Evolutionary conservation across 2,329 filamentous ascomycete species (phyloP).

Genomic region (Aspergillus ochraceoroseus): DNA sequence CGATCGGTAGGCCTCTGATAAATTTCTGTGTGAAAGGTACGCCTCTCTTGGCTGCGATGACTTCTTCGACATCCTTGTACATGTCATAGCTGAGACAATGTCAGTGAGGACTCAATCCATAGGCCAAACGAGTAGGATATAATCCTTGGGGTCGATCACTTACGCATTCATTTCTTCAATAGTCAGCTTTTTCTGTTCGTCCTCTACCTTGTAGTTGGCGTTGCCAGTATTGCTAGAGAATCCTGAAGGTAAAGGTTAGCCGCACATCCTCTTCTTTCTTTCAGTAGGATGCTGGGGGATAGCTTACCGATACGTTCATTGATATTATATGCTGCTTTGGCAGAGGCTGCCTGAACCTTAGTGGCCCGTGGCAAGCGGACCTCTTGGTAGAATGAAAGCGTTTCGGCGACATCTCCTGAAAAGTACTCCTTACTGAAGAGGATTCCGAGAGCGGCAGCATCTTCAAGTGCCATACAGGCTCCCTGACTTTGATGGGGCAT

Average conservation of each 20-base stretch:
- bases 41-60: slow-evolving; percentile 34
- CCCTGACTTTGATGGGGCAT: slow-evolving; percentile 67
- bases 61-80: slow-evolving; percentile 53
- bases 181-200: slow-evolving; percentile 58
- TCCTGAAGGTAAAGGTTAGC: slow-evolving; percentile 39
- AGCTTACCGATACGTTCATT: slow-evolving; percentile 56
- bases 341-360: slow-evolving; percentile 54
- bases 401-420: slow-evolving; percentile 47
- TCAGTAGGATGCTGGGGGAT: too few species aligned
- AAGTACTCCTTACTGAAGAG: slow-evolving; percentile 52
- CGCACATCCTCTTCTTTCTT: too few species aligned
- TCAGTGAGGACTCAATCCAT: not conserved
- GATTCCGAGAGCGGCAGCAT: slow-evolving; percentile 59
- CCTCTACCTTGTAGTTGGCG: slow-evolving; percentile 57
- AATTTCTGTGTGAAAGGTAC: slow-evolving; percentile 38
- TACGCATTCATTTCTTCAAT: slow-evolving; percentile 66
- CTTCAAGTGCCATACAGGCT: slow-evolving; percentile 64
- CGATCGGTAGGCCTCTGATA: slow-evolving; percentile 46
- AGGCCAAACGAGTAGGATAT: not conserved
- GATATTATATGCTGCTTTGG: slow-evolving; percentile 57
- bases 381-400: slow-evolving; percentile 50
- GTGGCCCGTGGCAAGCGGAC: slow-evolving; percentile 54
- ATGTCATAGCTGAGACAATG: slow-evolving; percentile 51
- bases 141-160: slow-evolving; percentile 26
- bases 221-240: slow-evolving; percentile 59